Evolutionary conservation across 163 green algal species (phyloP).

Genomic region (Volvox carteri): DNA sequence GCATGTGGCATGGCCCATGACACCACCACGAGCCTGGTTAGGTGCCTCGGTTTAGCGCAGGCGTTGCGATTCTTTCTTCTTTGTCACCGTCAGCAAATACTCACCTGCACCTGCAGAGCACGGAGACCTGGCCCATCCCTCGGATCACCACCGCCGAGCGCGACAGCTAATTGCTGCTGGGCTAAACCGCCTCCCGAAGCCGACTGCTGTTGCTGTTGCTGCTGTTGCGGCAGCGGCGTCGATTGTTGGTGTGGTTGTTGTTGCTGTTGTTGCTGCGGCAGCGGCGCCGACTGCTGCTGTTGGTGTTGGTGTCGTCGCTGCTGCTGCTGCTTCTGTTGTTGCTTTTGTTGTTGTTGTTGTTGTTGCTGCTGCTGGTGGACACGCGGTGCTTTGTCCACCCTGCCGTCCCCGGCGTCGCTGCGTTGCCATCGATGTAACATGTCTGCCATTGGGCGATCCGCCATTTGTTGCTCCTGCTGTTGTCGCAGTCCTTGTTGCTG

Average conservation of each 20-base stretch:
- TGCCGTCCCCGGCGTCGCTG: neutral
- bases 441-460: neutral
- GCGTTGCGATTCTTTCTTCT: neutral
- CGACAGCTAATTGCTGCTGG: too few species aligned
- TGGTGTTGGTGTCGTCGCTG: neutral
- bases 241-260: neutral
- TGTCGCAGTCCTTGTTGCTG: neutral
- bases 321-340: neutral
- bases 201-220: neutral
- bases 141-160: too few species aligned
- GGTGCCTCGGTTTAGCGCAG: neutral
- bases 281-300: neutral
- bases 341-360: neutral
- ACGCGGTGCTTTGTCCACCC: neutral
- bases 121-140: neutral
- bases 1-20: too few species aligned
- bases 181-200: neutral
- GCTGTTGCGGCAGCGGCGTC: neutral
- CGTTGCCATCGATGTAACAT: conserved; percentile 20
- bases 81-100: neutral
- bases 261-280: neutral
- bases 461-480: neutral
- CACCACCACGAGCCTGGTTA: too few species aligned
- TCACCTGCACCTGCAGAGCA: neutral
- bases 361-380: neutral